A percentile compares a stretch with the other conserved stretches of the same genome.
phyloP scores from a whole-genome alignment of 208 protist genomes.

The Leishmania mexicana region DNA sequence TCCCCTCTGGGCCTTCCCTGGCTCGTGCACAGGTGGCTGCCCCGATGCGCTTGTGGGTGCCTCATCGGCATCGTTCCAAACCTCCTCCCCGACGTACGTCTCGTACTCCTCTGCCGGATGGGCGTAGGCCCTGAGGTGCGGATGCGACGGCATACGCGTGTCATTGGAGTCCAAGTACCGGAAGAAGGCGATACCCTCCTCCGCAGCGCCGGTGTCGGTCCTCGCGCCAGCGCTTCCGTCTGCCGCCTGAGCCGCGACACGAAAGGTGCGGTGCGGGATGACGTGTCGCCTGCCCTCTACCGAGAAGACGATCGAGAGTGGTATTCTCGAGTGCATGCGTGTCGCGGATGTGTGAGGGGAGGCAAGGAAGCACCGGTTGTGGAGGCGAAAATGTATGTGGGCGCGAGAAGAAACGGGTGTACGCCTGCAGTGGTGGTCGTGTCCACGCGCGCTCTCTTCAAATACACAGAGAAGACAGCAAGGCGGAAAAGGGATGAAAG shows the following conservation, averaged over 20 bases:
- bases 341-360: slow-evolving; percentile 5
- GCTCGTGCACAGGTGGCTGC: not conserved
- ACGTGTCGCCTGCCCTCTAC: slow-evolving; percentile 36
- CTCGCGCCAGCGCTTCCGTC: not conserved
- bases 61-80: slow-evolving; percentile 32
- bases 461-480: not conserved
- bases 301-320: slow-evolving; percentile 56
- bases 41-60: not conserved
- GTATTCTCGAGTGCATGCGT: slow-evolving; percentile 62
- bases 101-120: slow-evolving; percentile 67
- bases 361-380: slow-evolving; percentile 10
- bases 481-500: not conserved
- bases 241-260: slow-evolving; percentile 1
- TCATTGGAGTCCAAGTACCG: slow-evolving; percentile 80
- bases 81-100: slow-evolving; percentile 84
- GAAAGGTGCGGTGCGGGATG: slow-evolving; percentile 63
- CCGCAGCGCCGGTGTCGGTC: not conserved
- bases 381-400: not conserved
- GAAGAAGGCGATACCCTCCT: slow-evolving; percentile 49
- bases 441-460: not conserved
- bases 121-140: slow-evolving; percentile 31
- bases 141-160: slow-evolving; percentile 70
- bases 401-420: slow-evolving; percentile 1
- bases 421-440: not conserved
- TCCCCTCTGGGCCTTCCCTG: slow-evolving; percentile 1